Base-by-base conservation (phyloP, 768 basidiomycete species). In the Russula virescens region DNA sequence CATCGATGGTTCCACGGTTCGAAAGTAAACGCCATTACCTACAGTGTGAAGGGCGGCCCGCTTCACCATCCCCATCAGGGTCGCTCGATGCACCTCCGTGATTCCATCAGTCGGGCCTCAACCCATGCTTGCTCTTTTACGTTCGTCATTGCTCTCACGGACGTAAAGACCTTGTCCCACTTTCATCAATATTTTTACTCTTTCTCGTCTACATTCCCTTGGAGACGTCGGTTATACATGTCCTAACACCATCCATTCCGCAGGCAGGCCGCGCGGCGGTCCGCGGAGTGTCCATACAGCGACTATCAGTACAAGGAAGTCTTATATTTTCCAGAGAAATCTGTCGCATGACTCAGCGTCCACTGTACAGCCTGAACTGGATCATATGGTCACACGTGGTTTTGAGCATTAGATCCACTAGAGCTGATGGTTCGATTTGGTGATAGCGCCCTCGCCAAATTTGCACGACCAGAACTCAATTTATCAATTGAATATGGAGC, bases 121-220 rank as follows among this genome's bases (percentile, higher is more conserved):
- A 38, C 49, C 42, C 40, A 45, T 52, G 35, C 25, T 43, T 19
- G 14, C 38, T 48, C 5, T 53, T 63, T 75, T 68, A 79, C 60
- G 72, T 72, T 65, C 77, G 19, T 18, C 26, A 38, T 21, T 23
- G 43, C 26, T 45, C 51, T 53, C 26, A 16, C 56, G 25, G 51
- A 63, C 62, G 62, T 63, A 63, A 63, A 53, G 38, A n/a, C 31
- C 42, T 42, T 26, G 21, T 53, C 8, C 14, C 25, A 23, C 38
- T 16, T 31, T 31, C 38, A 40, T 13, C 26, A 35, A 5, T 31
- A 31, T 18, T 19, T 28, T 55, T 38, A 55, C 57, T 45, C 46
- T 25, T 54, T 45, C 25, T 40, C 54, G 40, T 56, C 28, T 21
- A 19, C 53, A 59, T 64, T 55, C 58, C 53, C 42, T 52, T 63